Conservation (phyloP, 257 asterid genomes). For the Linderniella brevidens region DNA sequence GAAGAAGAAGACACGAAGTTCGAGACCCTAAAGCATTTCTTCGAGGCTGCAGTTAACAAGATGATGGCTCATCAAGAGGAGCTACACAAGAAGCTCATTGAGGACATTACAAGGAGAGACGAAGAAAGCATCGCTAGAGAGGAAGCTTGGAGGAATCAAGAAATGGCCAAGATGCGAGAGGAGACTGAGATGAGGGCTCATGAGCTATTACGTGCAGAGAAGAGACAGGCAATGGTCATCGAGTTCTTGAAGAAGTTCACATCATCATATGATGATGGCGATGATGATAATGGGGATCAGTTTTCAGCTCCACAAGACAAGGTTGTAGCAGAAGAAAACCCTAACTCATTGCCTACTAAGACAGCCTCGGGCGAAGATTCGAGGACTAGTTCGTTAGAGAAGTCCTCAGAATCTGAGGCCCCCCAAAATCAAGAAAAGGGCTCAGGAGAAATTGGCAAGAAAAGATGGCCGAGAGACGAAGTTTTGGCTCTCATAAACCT, state of each 20-base stretch:
- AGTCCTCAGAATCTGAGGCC: too few relatives aligned
- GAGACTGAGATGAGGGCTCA: conserved; percentile 30
- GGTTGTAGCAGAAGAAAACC: conserved; percentile 10
- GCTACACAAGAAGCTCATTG: conserved; percentile 35
- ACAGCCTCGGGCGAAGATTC: too few relatives aligned
- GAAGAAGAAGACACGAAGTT: conserved; percentile 11
- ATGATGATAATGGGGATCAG: too few relatives aligned
- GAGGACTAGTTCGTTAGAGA: too few relatives aligned
- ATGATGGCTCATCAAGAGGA: conserved; percentile 54
- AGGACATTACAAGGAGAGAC: conserved; percentile 39
- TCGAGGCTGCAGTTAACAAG: conserved; percentile 32
- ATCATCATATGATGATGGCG: too few relatives aligned
- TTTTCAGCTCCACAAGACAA: not conserved
- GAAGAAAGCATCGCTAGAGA: conserved; percentile 36
- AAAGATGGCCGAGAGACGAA: conserved; percentile 75
- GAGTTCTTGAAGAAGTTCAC: conserved; percentile 20
- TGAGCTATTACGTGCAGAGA: conserved; percentile 30
- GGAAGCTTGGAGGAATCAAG: conserved; percentile 41
- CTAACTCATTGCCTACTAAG: conserved; percentile 5
- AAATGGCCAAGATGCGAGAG: conserved; percentile 22
- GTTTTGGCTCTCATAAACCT: conserved; percentile 54
- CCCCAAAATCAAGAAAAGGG: conserved; percentile 2
- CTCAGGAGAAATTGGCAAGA: conserved; percentile 20
- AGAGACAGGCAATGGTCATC: conserved; percentile 36
- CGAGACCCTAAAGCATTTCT: conserved; percentile 38